Conservation (phyloP, 2,329 filamentous ascomycete genomes). For the Fusarium buxicola region DNA sequence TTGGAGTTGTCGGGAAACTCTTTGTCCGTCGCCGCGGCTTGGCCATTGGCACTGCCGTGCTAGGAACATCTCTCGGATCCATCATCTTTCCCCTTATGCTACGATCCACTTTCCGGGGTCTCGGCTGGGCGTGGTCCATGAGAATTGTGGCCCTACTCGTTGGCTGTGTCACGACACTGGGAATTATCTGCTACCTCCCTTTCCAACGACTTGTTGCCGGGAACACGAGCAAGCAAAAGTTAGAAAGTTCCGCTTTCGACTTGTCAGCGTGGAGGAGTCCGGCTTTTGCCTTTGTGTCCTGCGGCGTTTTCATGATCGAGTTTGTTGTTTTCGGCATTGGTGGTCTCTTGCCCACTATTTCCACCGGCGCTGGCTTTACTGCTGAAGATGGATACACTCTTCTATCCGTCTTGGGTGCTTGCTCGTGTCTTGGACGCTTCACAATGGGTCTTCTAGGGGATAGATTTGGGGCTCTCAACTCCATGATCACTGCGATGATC, state of each 20-base stretch:
- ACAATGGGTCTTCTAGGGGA: conserved; percentile 56
- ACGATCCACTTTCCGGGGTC: conserved; percentile 32
- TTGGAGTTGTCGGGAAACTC: conserved; percentile 46
- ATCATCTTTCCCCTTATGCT: conserved; percentile 50
- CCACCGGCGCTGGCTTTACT: conserved; percentile 45
- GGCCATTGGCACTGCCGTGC: conserved; percentile 27
- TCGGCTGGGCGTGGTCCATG: conserved; percentile 50
- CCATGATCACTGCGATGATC: conserved; percentile 23
- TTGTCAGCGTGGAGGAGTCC: conserved; percentile 53
- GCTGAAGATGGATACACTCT: conserved; percentile 54
- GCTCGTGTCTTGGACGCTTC: conserved; percentile 55
- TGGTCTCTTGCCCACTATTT: conserved; percentile 58
- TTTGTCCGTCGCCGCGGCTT: conserved; percentile 28
- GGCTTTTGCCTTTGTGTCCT: conserved; percentile 53
- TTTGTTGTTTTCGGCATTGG: conserved; percentile 59
- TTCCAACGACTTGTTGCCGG: conserved; percentile 30
- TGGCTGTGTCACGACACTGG: conserved; percentile 36
- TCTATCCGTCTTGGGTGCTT: conserved; percentile 56
- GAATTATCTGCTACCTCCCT: conserved; percentile 50
- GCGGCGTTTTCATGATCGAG: conserved; percentile 57
- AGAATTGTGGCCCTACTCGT: conserved; percentile 46
- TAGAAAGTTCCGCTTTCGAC: conserved; percentile 42
- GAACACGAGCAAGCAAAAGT: not conserved
- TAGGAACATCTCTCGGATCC: conserved; percentile 41
- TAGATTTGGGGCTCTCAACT: conserved; percentile 56